Percentiles rank a stretch among this genome's conserved stretches.
Evolutionary conservation across 805 yeast species (phyloP).

Genomic region (Kazachstania africana): DNA sequence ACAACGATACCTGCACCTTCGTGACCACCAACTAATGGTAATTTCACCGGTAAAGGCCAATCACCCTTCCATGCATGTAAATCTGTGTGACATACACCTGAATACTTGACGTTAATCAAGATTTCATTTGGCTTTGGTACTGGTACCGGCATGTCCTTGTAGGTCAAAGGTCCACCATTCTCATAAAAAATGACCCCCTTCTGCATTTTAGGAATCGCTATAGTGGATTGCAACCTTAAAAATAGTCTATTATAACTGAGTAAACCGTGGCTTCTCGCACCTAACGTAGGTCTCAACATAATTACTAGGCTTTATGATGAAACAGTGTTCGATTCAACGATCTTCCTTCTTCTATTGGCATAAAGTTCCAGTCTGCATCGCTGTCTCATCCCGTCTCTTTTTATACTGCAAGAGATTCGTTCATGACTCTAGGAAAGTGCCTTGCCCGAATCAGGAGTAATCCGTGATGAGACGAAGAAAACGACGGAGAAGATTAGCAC

Average conservation of each 20-base stretch:
- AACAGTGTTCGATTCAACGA: neutral
- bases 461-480: too few species aligned
- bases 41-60: slow-evolving; percentile 49
- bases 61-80: slow-evolving; percentile 68
- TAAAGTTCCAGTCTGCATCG: too few species aligned
- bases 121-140: slow-evolving; percentile 52
- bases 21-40: slow-evolving; percentile 62
- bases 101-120: slow-evolving; percentile 54
- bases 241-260: slow-evolving; percentile 4
- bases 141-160: slow-evolving; percentile 47
- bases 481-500: too few species aligned
- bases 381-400: too few species aligned
- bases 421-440: too few species aligned
- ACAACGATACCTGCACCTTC: slow-evolving; percentile 68
- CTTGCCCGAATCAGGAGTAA: too few species aligned
- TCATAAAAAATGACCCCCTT: slow-evolving; percentile 41
- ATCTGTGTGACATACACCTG: slow-evolving; percentile 69
- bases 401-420: too few species aligned
- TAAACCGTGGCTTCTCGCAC: neutral
- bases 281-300: slow-evolving; percentile 9
- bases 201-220: slow-evolving; percentile 37
- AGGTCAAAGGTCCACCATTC: slow-evolving; percentile 33
- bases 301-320: neutral
- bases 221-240: slow-evolving; percentile 13
- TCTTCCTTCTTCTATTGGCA: too few species aligned